Evolutionary conservation across 805 yeast species (phyloP).

Genomic region (Torulaspora indica): DNA sequence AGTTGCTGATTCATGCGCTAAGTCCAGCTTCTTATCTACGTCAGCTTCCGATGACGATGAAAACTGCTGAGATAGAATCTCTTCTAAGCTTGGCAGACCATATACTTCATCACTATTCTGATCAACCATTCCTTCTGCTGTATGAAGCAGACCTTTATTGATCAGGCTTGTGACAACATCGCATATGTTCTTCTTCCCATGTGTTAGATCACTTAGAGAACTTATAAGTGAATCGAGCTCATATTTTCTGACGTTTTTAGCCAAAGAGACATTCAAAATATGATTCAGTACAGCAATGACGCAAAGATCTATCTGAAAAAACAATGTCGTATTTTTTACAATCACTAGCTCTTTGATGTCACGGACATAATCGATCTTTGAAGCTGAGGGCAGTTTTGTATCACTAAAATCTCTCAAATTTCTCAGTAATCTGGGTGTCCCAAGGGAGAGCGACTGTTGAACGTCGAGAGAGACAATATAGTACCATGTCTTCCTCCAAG

Average conservation of each 20-base stretch:
- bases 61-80: conserved; percentile 23
- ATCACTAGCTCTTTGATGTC: conserved; percentile 45
- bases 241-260: conserved; percentile 41
- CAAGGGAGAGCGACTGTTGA: conserved; percentile 41
- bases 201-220: conserved; percentile 34
- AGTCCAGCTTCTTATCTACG: conserved; percentile 34
- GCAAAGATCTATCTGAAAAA: conserved; percentile 44
- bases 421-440: conserved; percentile 39
- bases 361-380: conserved; percentile 36
- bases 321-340: conserved; percentile 45
- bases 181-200: conserved; percentile 31
- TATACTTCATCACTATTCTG: conserved; percentile 33
- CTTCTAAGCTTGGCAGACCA: conserved; percentile 32
- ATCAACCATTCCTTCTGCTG: conserved; percentile 33
- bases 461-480: conserved; percentile 42
- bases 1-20: conserved; percentile 40
- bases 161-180: conserved; percentile 29
- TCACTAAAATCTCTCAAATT: conserved; percentile 40
- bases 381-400: conserved; percentile 42
- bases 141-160: conserved; percentile 30
- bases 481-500: conserved; percentile 59
- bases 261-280: conserved; percentile 32
- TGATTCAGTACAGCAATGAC: conserved; percentile 36
- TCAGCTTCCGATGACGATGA: conserved; percentile 12
- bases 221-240: conserved; percentile 39